Conservation (phyloP, 164 flowering plant genomes). For the Macadamia tetraphylla region DNA sequence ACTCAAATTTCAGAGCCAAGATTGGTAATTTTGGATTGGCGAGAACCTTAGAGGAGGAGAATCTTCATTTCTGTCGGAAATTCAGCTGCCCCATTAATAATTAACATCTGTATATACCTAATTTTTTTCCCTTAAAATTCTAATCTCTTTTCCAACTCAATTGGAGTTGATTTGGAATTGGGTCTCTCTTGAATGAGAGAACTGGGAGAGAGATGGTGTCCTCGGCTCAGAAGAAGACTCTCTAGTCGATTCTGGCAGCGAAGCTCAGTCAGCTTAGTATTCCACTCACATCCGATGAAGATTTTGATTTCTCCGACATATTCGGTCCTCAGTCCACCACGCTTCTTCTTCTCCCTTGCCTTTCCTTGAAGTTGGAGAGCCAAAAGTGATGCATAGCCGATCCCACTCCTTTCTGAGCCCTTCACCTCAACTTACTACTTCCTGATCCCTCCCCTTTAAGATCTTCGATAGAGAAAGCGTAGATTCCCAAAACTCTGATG, state of each 20-base stretch:
- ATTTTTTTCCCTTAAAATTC: background rate
- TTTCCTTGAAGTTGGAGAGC: constrained; percentile 22
- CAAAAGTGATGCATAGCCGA: constrained; percentile 45
- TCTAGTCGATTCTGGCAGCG: too few relatives aligned
- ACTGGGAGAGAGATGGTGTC: too few relatives aligned
- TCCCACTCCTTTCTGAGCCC: constrained; percentile 74
- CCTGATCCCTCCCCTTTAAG: constrained; percentile 23
- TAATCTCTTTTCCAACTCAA: background rate
- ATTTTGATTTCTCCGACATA: constrained; percentile 54
- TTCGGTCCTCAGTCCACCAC: constrained; percentile 42
- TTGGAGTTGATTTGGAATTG: too few relatives aligned
- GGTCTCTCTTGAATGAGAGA: too few relatives aligned
- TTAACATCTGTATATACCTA: too few relatives aligned
- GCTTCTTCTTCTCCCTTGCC: constrained; percentile 6
- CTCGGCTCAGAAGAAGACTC: too few relatives aligned
- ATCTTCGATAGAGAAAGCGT: constrained; percentile 10
- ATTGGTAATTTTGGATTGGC: constrained; percentile 55
- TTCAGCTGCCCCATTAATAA: too few relatives aligned
- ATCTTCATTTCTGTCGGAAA: too few relatives aligned
- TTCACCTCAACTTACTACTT: constrained; percentile 42
- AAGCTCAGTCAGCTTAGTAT: too few relatives aligned
- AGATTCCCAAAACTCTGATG: constrained; percentile 13
- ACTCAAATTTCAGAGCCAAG: constrained; percentile 45
- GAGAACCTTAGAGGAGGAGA: constrained; percentile 19
- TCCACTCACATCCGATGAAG: too few relatives aligned